Evolutionary conservation across 1,284 basidiomycete genomes (phyloP).

Genomic region (Boletellus sp.): DNA sequence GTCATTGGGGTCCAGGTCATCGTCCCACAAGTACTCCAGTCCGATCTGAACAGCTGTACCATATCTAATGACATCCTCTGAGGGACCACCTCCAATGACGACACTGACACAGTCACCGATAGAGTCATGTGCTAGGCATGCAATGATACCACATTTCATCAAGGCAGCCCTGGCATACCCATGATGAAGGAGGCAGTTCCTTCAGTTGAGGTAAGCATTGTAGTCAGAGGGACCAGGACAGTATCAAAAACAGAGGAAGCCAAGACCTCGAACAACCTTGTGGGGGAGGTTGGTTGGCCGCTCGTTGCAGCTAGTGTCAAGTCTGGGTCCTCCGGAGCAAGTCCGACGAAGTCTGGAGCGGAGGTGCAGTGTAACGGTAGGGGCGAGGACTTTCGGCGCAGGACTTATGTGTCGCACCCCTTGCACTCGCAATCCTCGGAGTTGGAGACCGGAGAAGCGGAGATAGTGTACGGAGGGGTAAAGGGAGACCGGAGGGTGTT

Average conservation of each 20-base stretch:
- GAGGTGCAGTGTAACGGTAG: too few species aligned
- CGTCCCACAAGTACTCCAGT: not conserved
- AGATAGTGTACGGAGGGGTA: too few species aligned
- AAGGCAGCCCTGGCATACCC: not conserved
- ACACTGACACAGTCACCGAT: not conserved
- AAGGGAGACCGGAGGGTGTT: too few species aligned
- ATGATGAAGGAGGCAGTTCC: not conserved
- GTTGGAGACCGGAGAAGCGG: too few species aligned
- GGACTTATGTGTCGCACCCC: too few species aligned
- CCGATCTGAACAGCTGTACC: not conserved
- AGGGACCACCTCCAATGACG: not conserved
- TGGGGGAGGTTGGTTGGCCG: not conserved
- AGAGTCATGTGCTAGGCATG: not conserved
- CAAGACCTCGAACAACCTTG: not conserved
- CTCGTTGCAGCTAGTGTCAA: too few species aligned
- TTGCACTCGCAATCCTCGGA: too few species aligned
- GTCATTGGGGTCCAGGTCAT: conserved; percentile 3
- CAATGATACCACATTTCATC: not conserved
- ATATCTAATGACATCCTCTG: not conserved
- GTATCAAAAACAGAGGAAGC: not conserved
- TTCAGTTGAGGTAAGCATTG: not conserved
- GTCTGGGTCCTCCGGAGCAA: too few species aligned
- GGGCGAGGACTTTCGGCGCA: too few species aligned
- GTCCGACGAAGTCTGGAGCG: too few species aligned
- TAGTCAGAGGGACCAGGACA: not conserved